Percentiles rank a stretch among this genome's conserved stretches.
These are phyloP conservation scores for Maudiozyma barnettii DNA, from an alignment of 805 yeast genomes.

Conservation along the genomic window DNA sequence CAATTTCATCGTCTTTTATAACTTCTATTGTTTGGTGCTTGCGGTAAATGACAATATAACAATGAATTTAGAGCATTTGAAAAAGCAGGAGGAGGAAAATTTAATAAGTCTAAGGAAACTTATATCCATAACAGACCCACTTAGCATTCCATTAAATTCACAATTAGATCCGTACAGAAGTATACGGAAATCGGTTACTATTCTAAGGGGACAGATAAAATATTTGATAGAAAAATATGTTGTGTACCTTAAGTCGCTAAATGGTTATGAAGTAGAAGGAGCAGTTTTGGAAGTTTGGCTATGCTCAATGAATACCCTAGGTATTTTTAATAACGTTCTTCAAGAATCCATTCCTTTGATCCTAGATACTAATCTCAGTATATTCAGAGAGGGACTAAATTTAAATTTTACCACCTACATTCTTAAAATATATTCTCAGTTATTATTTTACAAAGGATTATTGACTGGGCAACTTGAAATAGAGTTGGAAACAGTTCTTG, in stretches of 20 bases:
- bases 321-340: conserved; percentile 2
- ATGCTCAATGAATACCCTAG: background rate
- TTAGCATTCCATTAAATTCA: background rate
- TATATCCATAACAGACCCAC: background rate
- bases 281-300: background rate
- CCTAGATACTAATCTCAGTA: conserved; percentile 7
- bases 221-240: background rate
- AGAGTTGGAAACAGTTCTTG: background rate
- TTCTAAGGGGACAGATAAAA: background rate
- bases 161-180: background rate
- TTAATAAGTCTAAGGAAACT: background rate
- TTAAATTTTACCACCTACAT: conserved; percentile 6
- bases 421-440: conserved; percentile 6
- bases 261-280: background rate
- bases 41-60: background rate
- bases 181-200: background rate
- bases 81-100: conserved; percentile 1
- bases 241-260: background rate
- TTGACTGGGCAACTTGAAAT: background rate
- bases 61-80: background rate
- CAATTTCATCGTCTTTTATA: too few species aligned
- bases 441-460: conserved; percentile 4
- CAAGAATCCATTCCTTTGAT: conserved; percentile 10
- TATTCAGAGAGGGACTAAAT: conserved; percentile 5
- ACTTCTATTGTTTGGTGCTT: too few species aligned